Conservation (phyloP, 129 eudicot genomes). For the Arctium lappa region DNA sequence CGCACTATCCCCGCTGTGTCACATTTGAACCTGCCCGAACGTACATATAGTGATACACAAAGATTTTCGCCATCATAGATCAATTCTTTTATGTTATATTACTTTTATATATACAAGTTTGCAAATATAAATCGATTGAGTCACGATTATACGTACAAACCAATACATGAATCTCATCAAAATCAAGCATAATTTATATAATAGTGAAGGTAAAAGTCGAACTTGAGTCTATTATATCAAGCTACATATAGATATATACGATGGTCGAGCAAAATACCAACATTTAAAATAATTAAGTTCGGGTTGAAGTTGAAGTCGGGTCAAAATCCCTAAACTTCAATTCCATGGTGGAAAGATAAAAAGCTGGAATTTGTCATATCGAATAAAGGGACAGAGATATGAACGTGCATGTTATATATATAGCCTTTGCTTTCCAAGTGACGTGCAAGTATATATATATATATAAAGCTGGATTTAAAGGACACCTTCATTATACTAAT, state of each 20-base stretch:
- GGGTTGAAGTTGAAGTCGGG: neutral
- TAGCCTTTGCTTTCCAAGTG: constrained; percentile 32
- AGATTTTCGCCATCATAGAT: neutral
- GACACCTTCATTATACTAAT: constrained; percentile 8
- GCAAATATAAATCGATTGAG: neutral
- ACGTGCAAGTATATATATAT: constrained; percentile 10
- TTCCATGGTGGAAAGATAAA: constrained; percentile 6
- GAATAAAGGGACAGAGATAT: constrained; percentile 28
- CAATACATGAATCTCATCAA: neutral
- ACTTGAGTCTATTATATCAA: neutral
- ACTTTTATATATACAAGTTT: neutral
- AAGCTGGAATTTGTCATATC: constrained; percentile 42
- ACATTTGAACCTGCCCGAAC: neutral
- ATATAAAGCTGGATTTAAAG: constrained; percentile 22
- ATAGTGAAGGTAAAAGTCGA: neutral
- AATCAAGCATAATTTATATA: too few species aligned
- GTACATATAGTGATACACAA: too few species aligned
- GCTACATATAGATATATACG: neutral
- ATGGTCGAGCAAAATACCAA: neutral
- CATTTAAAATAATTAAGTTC: neutral
- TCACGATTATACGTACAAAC: neutral
- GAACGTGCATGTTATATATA: constrained; percentile 34
- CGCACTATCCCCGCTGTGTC: too few species aligned
- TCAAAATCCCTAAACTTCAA: neutral
- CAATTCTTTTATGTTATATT: too few species aligned